Evolutionary conservation across 768 basidiomycete genomes (phyloP).

Genomic region (Boletus bicolor): DNA sequence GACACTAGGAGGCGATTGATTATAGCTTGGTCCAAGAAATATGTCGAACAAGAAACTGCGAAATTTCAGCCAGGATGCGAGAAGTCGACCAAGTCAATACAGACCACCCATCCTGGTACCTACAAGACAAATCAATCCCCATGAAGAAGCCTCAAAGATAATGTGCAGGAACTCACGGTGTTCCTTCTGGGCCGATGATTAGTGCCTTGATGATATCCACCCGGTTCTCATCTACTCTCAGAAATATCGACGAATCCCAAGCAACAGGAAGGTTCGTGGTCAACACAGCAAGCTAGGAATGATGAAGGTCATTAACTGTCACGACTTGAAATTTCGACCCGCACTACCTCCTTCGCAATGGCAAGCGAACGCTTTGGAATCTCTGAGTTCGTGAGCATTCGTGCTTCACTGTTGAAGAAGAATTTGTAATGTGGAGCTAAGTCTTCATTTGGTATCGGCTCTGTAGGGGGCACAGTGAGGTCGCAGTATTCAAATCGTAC

Average conservation of each 20-base stretch:
- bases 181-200: conserved; percentile 90
- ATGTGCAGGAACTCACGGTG: conserved; percentile 59
- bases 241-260: conserved; percentile 92
- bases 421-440: conserved; percentile 74
- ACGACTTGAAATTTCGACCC: neutral
- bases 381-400: conserved; percentile 79
- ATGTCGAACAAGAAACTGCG: conserved; percentile 81
- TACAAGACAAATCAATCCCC: conserved; percentile 29
- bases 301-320: conserved; percentile 9
- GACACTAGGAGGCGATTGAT: conserved; percentile 76
- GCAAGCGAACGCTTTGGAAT: conserved; percentile 90
- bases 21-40: conserved; percentile 87
- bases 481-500: conserved; percentile 92
- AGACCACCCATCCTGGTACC: conserved; percentile 90
- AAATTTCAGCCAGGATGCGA: conserved; percentile 5
- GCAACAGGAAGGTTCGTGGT: conserved; percentile 93
- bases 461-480: conserved; percentile 49
- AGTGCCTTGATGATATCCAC: conserved; percentile 92
- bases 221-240: conserved; percentile 88
- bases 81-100: conserved; percentile 21
- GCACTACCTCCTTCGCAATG: conserved; percentile 87
- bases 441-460: conserved; percentile 41
- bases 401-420: conserved; percentile 76
- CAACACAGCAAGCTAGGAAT: conserved; percentile 78
- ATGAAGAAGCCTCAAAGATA: neutral